Evolutionary conservation across 2,329 filamentous ascomycete species (phyloP), one percentile per base, ranked within the genome.

Genomic region (Hypomyces rosellus): DNA sequence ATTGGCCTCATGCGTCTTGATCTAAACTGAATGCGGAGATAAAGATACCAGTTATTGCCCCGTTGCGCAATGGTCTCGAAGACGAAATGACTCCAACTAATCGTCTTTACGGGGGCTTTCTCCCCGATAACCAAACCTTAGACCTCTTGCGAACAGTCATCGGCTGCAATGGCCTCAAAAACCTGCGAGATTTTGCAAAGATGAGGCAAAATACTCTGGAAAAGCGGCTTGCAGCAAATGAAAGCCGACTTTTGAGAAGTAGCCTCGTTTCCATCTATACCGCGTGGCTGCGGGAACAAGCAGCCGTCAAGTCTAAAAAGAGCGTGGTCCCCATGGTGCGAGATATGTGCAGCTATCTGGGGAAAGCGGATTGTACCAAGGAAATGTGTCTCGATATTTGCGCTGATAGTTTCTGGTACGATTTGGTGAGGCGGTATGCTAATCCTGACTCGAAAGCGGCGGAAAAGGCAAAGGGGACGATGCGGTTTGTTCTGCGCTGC

Each of bases 231-330:
- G 22, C 8, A 0, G 41, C 43, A 2, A 57, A 49, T 9, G 37
- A 34, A 6, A n/a, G 36, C 3, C 42, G 37, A 2, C 56, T 65
- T 12, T 34, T 52, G 1, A 2, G 34, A 5, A n/a, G 16, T 8
- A 58, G 47, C 40, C 55, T 59, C n/a, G 56, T 54, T 1, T 59
- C 57, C 5, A 57, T 66, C 30, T 64, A 60, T 37, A 52, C 55
- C 8, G 46, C 52, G 3, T 67, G 65, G 65, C 54, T 67, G 7
- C 48, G 55, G n/a, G 54, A 59, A n/a, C 56, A 57, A 18, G 45
- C 44, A 1, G 40, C 48, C 39, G n/a, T 15, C 16, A 13, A 3
- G 13, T 16, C 18, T 22, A 42, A 25, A 37, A n/a, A 36, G 25
- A 41, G 4, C 16, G 15, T 33, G 8, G n/a, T 18, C 6, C 7